A percentile compares a stretch with the other conserved stretches of the same genome.
Conservation (phyloP, 495 filamentous ascomycete genomes). For the Podospora appendiculata region DNA sequence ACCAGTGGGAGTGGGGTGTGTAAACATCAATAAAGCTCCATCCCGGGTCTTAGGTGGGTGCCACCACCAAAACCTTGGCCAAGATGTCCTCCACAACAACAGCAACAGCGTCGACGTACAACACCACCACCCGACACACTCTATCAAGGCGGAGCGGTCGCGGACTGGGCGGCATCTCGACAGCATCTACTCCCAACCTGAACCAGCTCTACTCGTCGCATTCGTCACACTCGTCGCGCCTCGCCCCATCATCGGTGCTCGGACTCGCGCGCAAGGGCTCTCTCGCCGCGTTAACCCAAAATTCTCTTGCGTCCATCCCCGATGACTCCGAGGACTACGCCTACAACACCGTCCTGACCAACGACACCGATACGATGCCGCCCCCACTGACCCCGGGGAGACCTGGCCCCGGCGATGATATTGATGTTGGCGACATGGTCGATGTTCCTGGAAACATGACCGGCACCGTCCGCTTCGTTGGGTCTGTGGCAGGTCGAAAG, state of each 20-base stretch:
- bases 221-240: conserved; percentile 25
- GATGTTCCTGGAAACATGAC: conserved; percentile 94
- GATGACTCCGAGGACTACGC: conserved; percentile 56
- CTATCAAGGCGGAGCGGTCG: conserved; percentile 22
- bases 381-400: conserved; percentile 18
- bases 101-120: conserved; percentile 45
- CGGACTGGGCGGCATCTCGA: conserved; percentile 36
- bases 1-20: conserved; percentile 6
- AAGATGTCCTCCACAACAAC: conserved; percentile 28
- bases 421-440: conserved; percentile 80
- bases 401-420: conserved; percentile 20
- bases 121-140: conserved; percentile 76
- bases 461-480: conserved; percentile 84
- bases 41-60: background rate
- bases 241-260: conserved; percentile 25
- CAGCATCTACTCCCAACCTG: conserved; percentile 53
- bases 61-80: conserved; percentile 6
- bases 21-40: conserved; percentile 16
- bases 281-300: conserved; percentile 54
- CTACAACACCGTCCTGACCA: conserved; percentile 40
- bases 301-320: conserved; percentile 50
- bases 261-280: conserved; percentile 58
- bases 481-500: conserved; percentile 78
- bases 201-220: conserved; percentile 38
- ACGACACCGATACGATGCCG: conserved; percentile 30